phyloP scores from a whole-genome alignment of 2,329 filamentous ascomycete species.

The Fusarium piperis region DNA sequence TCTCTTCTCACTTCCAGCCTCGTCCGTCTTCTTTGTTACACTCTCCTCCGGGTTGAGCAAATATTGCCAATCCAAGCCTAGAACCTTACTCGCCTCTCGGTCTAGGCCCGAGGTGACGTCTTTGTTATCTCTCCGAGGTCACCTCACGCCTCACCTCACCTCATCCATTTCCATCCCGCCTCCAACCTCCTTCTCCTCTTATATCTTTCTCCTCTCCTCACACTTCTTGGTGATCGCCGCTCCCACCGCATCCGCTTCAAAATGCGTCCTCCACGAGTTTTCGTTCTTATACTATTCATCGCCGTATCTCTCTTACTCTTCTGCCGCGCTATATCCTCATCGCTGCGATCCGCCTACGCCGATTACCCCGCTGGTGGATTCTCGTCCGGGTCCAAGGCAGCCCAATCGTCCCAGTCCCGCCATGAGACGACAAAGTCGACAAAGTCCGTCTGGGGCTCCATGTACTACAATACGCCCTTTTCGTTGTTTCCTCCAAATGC shows the following conservation, averaged over 20 bases:
- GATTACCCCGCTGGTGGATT: conserved; percentile 41
- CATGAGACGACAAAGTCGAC: conserved; percentile 23
- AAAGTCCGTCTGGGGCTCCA: conserved; percentile 56
- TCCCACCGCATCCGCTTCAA: conserved; percentile 40
- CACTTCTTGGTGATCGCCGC: conserved; percentile 1
- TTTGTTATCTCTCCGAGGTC: conserved; percentile 37
- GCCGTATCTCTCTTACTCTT: conserved; percentile 64
- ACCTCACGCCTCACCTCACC: conserved; percentile 37
- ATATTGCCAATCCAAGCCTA: conserved; percentile 2
- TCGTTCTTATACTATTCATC: conserved; percentile 64
- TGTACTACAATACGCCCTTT: conserved; percentile 79
- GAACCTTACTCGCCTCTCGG: conserved; percentile 5
- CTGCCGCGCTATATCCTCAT: conserved; percentile 61
- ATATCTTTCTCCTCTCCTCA: conserved; percentile 6
- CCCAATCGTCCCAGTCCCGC: conserved; percentile 19
- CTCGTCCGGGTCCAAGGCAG: conserved; percentile 30
- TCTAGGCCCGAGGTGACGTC: conserved; percentile 34
- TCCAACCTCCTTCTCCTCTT: conserved; percentile 17
- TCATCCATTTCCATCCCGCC: conserved; percentile 18
- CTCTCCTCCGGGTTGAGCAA: not conserved
- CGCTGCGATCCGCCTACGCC: conserved; percentile 41
- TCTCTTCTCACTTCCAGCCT: conserved; percentile 14
- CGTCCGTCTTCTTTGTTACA: conserved; percentile 4
- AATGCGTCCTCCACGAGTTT: conserved; percentile 65
- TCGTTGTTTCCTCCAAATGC: conserved; percentile 95